Percentiles rank a stretch among this genome's conserved stretches.
These are phyloP conservation scores for Tuctoria greenei DNA, from an alignment of 176 grass and related monocot genomes.

Conservation along the genomic window DNA sequence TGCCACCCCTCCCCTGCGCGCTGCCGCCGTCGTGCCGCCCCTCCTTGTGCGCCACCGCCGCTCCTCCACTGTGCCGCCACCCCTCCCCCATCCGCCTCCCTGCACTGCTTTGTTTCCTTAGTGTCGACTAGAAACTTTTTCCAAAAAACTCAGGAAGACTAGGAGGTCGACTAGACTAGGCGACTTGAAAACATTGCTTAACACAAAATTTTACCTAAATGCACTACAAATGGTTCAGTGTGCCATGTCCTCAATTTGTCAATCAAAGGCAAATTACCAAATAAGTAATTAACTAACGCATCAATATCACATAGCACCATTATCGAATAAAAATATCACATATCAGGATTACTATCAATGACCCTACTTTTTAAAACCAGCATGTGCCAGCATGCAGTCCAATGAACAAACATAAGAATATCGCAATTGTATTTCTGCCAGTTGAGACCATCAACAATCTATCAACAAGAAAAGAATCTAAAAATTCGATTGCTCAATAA, in stretches of 20 bases:
- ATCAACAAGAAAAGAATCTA: neutral
- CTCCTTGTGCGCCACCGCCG: no score
- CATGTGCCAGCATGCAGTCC: neutral
- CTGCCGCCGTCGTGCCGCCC: no score
- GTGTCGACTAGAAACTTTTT: no score
- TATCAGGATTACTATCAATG: neutral
- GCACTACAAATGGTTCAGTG: neutral
- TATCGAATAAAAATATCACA: no score
- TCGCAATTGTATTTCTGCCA: neutral
- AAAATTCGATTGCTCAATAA: neutral
- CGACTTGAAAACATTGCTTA: no score
- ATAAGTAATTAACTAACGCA: neutral
- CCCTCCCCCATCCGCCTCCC: no score
- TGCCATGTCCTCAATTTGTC: neutral
- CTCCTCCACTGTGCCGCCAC: no score
- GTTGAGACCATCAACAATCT: neutral
- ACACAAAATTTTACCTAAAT: constrained; percentile 15
- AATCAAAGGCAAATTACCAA: neutral
- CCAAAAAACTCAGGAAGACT: no score
- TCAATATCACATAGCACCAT: no score
- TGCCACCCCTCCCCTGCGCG: no score
- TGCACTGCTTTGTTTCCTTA: no score
- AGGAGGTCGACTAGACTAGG: no score
- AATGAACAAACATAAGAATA: neutral
- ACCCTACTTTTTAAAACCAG: neutral